Evolutionary conservation across 75 land plant species (phyloP).

Genomic region (Ceratopteris richardii): DNA sequence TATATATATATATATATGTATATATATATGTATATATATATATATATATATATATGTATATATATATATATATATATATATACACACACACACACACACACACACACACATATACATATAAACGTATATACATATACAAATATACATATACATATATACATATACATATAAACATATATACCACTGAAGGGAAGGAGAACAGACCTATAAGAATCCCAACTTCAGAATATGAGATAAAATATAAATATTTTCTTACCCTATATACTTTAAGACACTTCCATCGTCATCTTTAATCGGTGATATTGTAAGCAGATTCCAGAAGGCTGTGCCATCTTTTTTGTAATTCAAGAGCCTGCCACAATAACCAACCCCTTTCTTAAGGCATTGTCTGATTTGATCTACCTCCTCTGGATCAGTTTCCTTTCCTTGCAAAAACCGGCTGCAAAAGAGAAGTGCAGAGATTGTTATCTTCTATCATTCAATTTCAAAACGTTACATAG

Average conservation of each 20-base stretch:
- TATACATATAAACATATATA: too few species aligned
- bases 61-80: too few species aligned
- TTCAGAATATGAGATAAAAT: too few species aligned
- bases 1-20: too few species aligned
- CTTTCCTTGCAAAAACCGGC: constrained; percentile 80
- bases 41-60: too few species aligned
- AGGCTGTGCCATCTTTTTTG: constrained; percentile 87
- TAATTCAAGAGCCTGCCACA: constrained; percentile 81
- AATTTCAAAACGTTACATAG: not conserved
- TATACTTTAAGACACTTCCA: constrained; percentile 70
- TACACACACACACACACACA: too few species aligned
- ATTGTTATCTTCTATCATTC: not conserved
- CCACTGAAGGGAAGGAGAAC: too few species aligned
- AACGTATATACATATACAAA: too few species aligned
- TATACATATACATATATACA: too few species aligned
- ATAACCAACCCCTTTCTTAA: constrained; percentile 45
- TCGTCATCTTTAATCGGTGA: constrained; percentile 81
- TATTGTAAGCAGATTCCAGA: constrained; percentile 86
- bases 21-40: too few species aligned
- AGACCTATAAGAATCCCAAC: too few species aligned
- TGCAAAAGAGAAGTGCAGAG: constrained; percentile 11
- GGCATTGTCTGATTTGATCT: constrained; percentile 57
- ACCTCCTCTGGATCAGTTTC: constrained; percentile 63
- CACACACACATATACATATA: too few species aligned
- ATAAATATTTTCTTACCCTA: constrained; percentile 83